Conservation (phyloP, 345 rosid species). For the Salix purpurea region DNA sequence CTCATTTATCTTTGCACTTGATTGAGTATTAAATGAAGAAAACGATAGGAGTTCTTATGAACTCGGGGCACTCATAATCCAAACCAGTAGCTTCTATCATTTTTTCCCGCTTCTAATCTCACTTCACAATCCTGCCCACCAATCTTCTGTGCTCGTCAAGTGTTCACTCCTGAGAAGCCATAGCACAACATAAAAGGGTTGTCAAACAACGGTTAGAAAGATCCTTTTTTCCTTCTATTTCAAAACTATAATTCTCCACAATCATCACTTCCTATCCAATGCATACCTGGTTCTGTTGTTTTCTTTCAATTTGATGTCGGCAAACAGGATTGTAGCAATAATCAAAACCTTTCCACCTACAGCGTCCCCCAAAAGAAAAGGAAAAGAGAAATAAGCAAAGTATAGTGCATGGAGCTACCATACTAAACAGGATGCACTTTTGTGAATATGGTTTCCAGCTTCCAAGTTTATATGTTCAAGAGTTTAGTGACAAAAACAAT, state of each 20-base stretch:
- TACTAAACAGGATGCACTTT: background rate
- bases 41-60: constrained; percentile 49
- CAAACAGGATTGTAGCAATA: constrained; percentile 54
- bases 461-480: background rate
- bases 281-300: constrained; percentile 62
- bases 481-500: background rate
- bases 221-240: background rate
- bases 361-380: background rate
- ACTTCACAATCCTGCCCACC: constrained; percentile 61
- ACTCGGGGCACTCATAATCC: constrained; percentile 78
- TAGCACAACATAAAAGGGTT: background rate
- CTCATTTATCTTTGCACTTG: background rate
- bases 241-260: background rate
- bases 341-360: constrained; percentile 83
- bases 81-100: constrained; percentile 77
- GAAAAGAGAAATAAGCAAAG: background rate
- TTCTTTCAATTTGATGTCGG: constrained; percentile 53
- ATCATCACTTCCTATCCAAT: background rate
- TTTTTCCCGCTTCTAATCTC: constrained; percentile 57
- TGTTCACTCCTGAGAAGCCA: constrained; percentile 64
- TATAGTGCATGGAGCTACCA: background rate
- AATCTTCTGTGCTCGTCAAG: constrained; percentile 70
- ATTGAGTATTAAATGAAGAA: background rate
- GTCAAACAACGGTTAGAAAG: background rate
- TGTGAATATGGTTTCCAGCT: background rate